Evolutionary conservation across 75 land plant species (phyloP), one percentile per base, ranked within the genome.

Genomic region (Azolla pinnata): DNA sequence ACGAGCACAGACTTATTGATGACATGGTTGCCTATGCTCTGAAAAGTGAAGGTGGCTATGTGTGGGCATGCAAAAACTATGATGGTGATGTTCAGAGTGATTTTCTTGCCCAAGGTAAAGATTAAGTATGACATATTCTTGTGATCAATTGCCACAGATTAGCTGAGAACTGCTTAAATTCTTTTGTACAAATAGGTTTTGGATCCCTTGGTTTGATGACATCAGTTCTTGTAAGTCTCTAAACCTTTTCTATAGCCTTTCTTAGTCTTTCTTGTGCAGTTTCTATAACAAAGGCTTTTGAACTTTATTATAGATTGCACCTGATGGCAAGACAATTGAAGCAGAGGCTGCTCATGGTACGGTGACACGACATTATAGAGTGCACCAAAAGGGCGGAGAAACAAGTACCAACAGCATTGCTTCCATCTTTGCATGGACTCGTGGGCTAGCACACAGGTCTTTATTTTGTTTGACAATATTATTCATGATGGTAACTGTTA

Each of bases 21-120:
- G 92, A 87, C 63, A 87, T 87, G 92, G 92, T 87, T 14, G 92
- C 92, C 1, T 84, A 87, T 69, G 85, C 74, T 18, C n/a, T 87
- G 29, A 87, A 87, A 65, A 87, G 92, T 69, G 88, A 84, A 38
- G 92, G 92, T 54, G 92, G 83, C 21, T 87, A 84, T 68, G 88
- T 87, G 32, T 87, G 92, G 92, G 92, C 92, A 10, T 87, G 92
- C 68, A 87, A 87, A 69, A 87, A 87, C 59, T 87, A 87, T 65
- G 92, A 87, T 65, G 92, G 92, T 9, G 92, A 87, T 77, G 92
- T 87, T 20, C 92, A 87, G 79, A 87, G 92, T 76, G 92, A 87
- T 63, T 74, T 87, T 44, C 83, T 87, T 61, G 92, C 92, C 21
- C 92, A 84, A 79, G 92, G 92, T 87, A 28, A 54, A 30, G n/a